Base-by-base conservation (phyloP, 176 grass and related monocot species). In the Neostapfia colusana region DNA sequence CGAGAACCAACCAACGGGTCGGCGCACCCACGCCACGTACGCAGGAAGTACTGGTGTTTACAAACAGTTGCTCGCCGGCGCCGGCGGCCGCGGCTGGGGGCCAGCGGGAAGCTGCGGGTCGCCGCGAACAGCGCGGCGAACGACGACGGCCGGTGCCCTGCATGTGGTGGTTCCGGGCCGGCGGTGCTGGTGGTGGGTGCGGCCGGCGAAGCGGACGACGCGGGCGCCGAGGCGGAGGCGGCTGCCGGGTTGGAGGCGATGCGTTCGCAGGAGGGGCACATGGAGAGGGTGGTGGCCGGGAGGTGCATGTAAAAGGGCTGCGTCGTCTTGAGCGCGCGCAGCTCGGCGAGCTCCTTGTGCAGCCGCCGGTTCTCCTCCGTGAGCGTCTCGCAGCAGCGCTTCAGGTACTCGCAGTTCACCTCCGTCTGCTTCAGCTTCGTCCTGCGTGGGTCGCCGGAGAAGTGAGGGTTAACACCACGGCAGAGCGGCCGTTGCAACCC, bases 261-360 rank as follows among this genome's bases (percentile, higher is more conserved):
- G 70, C 94, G 94, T 81, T 93, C 94, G 65, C 94, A 97, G 27
- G 94, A 97, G 6, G 94, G 88, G 54, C 94, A 97, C 94, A 97
- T 97, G 62, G 91, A 97, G 68, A 97, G 84, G 7, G 94, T 97
- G 8, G 94, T 97, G 6, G 94, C 94, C 0, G 94, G 94, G 51
- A 93, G 85, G 81, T 89, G 86, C 91, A 86, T 91, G 86, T 83
- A 93, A 80, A 97, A 97, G 1, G 88, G 91, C 36, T 85, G 76
- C 63, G 79, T 68, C 14, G 84, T 86, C 87, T 97, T 93, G 50
- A 97, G 87, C 6, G 85, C 82, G 14, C 89, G 82, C 42, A 96
- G 84, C 71, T 96, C 89, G 7, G 93, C 84, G 34, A 96, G 60
- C 76, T 96, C 89, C 87, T 96, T 96, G n/a, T 92, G 89, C 40